phyloP scores from a whole-genome alignment of 306 rosid genomes.

The Trichosanthes truncata region DNA sequence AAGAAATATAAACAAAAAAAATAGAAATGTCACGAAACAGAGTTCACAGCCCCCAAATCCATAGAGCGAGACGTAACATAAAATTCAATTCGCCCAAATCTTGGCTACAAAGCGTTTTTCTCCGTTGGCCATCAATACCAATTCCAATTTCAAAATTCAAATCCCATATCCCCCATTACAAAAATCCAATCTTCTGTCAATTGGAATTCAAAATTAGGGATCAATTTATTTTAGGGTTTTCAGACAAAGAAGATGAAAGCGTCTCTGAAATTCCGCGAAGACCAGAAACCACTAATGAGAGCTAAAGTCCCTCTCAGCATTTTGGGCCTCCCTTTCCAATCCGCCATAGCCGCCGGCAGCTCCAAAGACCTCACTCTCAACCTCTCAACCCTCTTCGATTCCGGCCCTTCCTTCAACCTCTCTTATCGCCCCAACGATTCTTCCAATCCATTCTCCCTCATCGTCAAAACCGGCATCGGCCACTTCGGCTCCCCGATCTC shows the following conservation, averaged over 20 bases:
- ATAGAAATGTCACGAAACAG: too few species aligned
- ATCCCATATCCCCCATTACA: neutral
- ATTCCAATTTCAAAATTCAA: neutral
- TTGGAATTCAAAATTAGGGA: neutral
- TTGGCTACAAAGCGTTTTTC: neutral
- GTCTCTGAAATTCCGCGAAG: slow-evolving; percentile 74
- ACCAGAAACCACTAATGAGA: slow-evolving; percentile 57
- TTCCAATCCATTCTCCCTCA: neutral
- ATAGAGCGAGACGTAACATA: neutral
- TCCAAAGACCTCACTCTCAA: slow-evolving; percentile 73
- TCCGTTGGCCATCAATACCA: neutral
- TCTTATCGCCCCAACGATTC: neutral
- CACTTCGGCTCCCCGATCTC: slow-evolving; percentile 38
- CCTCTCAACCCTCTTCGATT: slow-evolving; percentile 64
- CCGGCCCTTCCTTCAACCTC: slow-evolving; percentile 23
- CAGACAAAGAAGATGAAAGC: slow-evolving; percentile 49
- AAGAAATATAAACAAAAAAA: too few species aligned
- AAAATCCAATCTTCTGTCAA: neutral
- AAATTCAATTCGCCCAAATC: neutral
- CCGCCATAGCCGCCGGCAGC: slow-evolving; percentile 73
- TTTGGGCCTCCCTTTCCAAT: slow-evolving; percentile 70
- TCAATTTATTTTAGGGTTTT: neutral
- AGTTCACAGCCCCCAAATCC: neutral
- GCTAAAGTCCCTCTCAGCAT: slow-evolving; percentile 71
- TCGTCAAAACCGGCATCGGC: neutral